A percentile compares a stretch with the other conserved stretches of the same genome.
Evolutionary conservation across 768 basidiomycete species (phyloP).

Genomic region (Boletus subcaerulescens): DNA sequence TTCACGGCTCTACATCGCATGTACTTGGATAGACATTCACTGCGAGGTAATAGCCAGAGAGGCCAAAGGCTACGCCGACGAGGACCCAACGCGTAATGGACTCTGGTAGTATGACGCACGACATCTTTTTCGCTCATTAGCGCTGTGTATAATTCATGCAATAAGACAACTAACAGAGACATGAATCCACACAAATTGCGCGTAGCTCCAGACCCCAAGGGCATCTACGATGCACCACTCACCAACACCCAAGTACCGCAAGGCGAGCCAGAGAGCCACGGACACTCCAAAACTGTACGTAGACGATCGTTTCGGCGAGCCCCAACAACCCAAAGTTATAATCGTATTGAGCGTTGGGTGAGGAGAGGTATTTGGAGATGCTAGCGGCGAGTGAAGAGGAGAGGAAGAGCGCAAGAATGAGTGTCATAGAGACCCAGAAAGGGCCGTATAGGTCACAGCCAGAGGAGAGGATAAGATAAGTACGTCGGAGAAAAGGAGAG

Average conservation of each 20-base stretch:
- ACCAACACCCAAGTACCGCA: no score
- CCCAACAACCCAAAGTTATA: slow-evolving; percentile 91
- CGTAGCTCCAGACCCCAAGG: slow-evolving; percentile 77
- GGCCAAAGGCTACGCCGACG: slow-evolving; percentile 63
- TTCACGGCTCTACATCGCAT: no score
- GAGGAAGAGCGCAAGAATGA: slow-evolving; percentile 90
- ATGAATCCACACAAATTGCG: slow-evolving; percentile 84
- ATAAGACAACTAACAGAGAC: slow-evolving; percentile 56
- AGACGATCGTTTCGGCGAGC: no score
- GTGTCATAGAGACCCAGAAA: slow-evolving; percentile 96
- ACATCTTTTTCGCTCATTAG: slow-evolving; percentile 45
- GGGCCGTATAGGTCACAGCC: slow-evolving; percentile 76
- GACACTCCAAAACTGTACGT: no score
- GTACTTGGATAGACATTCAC: slow-evolving; percentile 77
- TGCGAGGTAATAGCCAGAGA: slow-evolving; percentile 87
- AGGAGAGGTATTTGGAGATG: slow-evolving; percentile 81
- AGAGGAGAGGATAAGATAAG: slow-evolving; percentile 57
- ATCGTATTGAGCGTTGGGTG: slow-evolving; percentile 52
- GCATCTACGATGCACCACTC: slow-evolving; percentile 90
- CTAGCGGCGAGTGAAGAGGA: slow-evolving; percentile 90
- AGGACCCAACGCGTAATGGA: slow-evolving; percentile 81
- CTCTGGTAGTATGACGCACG: slow-evolving; percentile 86
- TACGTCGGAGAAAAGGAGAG: no score
- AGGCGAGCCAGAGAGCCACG: no score
- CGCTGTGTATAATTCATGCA: neutral